These are phyloP conservation scores for Sphenostylis stenocarpa DNA, from an alignment of 306 rosid species.

Conservation along the genomic window DNA sequence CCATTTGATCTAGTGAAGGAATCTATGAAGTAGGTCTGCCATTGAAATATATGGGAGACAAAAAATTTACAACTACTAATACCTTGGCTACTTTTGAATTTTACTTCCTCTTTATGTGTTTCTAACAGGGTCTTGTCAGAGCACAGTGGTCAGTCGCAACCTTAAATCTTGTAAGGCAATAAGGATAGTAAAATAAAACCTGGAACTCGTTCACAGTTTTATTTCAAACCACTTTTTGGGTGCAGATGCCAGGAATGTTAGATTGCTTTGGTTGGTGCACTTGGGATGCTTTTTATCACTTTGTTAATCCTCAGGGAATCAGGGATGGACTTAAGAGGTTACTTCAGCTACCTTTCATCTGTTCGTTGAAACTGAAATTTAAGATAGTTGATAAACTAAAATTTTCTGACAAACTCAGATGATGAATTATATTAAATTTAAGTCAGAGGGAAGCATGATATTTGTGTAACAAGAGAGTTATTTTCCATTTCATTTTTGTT, in stretches of 20 bases:
- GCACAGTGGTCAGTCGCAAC: not conserved
- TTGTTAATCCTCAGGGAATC: slow-evolving; percentile 16
- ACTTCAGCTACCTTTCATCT: not conserved
- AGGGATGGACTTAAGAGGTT: slow-evolving; percentile 25
- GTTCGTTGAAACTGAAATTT: not conserved
- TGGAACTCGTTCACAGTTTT: not conserved
- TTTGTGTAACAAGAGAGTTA: not conserved
- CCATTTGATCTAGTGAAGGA: slow-evolving; percentile 28
- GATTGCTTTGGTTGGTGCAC: slow-evolving; percentile 31
- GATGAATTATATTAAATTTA: not conserved
- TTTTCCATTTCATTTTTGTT: not conserved
- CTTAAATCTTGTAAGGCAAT: not conserved
- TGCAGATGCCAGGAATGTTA: slow-evolving; percentile 26
- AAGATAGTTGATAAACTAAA: not conserved
- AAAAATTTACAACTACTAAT: not conserved
- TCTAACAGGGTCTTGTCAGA: not conserved
- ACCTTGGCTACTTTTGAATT: not conserved
- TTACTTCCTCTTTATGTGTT: not conserved
- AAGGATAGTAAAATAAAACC: not conserved
- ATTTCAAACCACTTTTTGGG: not conserved
- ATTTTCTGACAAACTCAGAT: not conserved
- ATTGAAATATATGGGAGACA: not conserved
- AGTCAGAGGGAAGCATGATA: not conserved
- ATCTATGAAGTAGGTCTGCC: slow-evolving; percentile 20
- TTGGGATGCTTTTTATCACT: slow-evolving; percentile 25